These are phyloP conservation scores for Panaeolus papilionaceus DNA, from an alignment of 768 basidiomycete species.

Conservation along the genomic window DNA sequence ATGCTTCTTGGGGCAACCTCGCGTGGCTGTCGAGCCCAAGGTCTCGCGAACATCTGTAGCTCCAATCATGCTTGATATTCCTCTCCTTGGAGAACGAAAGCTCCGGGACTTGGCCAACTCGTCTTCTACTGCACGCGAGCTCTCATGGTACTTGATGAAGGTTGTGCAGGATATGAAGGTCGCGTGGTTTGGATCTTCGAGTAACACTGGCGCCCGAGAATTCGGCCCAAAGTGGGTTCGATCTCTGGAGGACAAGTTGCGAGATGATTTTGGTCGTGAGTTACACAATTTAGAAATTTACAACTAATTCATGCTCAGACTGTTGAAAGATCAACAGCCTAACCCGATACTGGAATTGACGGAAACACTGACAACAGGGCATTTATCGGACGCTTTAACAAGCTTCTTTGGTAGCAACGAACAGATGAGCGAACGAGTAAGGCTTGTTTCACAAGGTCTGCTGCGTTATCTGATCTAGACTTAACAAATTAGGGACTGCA, in stretches of 20 bases:
- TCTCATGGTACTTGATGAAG: slow-evolving; percentile 74
- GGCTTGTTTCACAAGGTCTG: slow-evolving; percentile 26
- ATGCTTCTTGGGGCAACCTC: slow-evolving; percentile 56
- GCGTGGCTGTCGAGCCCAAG: slow-evolving; percentile 30
- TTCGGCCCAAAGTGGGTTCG: slow-evolving; percentile 77
- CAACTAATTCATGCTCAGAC: slow-evolving; percentile 20
- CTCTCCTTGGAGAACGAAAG: slow-evolving; percentile 60
- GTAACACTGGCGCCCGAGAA: slow-evolving; percentile 69
- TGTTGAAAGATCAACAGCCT: slow-evolving; percentile 58
- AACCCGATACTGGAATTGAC: slow-evolving; percentile 77
- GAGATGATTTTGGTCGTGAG: slow-evolving; percentile 71
- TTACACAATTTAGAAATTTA: not conserved
- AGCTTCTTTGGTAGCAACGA: slow-evolving; percentile 83
- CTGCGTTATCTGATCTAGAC: slow-evolving; percentile 27
- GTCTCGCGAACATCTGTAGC: slow-evolving; percentile 38
- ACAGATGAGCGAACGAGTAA: slow-evolving; percentile 83
- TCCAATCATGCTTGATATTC: slow-evolving; percentile 57
- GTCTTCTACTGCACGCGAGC: slow-evolving; percentile 72
- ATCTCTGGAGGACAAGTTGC: slow-evolving; percentile 67
- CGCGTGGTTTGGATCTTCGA: slow-evolving; percentile 77
- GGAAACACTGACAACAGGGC: slow-evolving; percentile 70
- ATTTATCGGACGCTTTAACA: slow-evolving; percentile 68
- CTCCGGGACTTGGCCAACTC: slow-evolving; percentile 73
- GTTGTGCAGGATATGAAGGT: slow-evolving; percentile 75
- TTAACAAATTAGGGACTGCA: slow-evolving; percentile 67